Evolutionary conservation across 2,329 filamentous ascomycete species (phyloP).

Genomic region (Cladorrhinum sp.): DNA sequence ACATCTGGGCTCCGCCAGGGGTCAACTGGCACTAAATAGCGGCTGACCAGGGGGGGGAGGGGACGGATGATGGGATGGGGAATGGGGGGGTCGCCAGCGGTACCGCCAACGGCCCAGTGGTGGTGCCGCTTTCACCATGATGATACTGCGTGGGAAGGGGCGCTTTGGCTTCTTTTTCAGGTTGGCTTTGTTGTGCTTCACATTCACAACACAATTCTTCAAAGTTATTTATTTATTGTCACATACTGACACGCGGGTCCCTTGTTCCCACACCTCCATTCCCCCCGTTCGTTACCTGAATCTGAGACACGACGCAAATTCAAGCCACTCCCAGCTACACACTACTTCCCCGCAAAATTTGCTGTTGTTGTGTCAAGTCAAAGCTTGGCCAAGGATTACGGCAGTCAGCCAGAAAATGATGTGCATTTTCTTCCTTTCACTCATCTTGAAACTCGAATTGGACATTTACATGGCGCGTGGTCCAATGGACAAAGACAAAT

Average conservation of each 20-base stretch:
- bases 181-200: too few species aligned
- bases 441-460: background rate
- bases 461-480: too few species aligned
- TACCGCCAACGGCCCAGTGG: too few species aligned
- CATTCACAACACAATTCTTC: too few species aligned
- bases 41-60: too few species aligned
- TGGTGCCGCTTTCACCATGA: background rate
- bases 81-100: background rate
- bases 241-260: constrained; percentile 14
- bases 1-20: background rate
- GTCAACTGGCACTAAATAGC: too few species aligned
- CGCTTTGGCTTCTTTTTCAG: background rate
- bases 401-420: background rate
- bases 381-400: too few species aligned
- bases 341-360: background rate
- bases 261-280: constrained; percentile 7
- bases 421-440: background rate
- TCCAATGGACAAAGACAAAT: too few species aligned
- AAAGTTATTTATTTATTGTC: constrained; percentile 13
- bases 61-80: too few species aligned
- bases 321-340: background rate
- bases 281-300: background rate
- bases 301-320: constrained; percentile 1
- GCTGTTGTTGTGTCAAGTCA: background rate
- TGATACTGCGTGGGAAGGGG: background rate